Evolutionary conservation across 2,329 filamentous ascomycete species (phyloP).

Genomic region (Cercospora zeina): DNA sequence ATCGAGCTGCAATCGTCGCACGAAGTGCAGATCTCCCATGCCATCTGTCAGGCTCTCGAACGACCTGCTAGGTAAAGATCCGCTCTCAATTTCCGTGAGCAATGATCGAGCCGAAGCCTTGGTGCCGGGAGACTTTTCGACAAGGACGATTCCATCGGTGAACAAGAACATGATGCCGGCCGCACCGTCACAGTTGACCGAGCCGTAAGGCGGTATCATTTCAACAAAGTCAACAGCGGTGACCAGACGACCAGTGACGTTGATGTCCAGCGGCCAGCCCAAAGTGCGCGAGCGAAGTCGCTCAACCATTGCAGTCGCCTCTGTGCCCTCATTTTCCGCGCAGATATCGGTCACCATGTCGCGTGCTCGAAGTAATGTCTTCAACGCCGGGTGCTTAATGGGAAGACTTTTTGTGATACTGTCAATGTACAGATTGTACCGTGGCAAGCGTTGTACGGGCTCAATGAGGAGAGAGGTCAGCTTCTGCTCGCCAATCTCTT

Average conservation of each 20-base stretch:
- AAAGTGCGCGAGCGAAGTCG: constrained; percentile 54
- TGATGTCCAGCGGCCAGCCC: constrained; percentile 43
- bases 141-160: constrained; percentile 73
- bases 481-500: constrained; percentile 83
- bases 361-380: constrained; percentile 78
- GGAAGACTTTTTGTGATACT: constrained; percentile 87
- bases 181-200: constrained; percentile 31
- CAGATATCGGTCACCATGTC: constrained; percentile 97
- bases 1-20: constrained; percentile 34
- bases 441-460: constrained; percentile 87
- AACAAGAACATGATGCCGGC: constrained; percentile 78
- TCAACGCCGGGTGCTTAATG: constrained; percentile 79
- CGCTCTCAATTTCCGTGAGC: constrained; percentile 80
- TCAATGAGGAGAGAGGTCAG: constrained; percentile 92
- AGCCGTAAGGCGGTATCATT: constrained; percentile 68
- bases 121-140: constrained; percentile 60
- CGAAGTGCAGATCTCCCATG: constrained; percentile 72
- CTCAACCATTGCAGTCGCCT: constrained; percentile 72
- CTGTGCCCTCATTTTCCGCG: constrained; percentile 74
- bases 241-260: constrained; percentile 75
- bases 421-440: constrained; percentile 95
- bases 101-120: constrained; percentile 70
- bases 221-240: constrained; percentile 79
- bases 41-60: constrained; percentile 46
- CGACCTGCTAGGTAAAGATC: constrained; percentile 54